Evolutionary conservation across 495 filamentous ascomycete species (phyloP), one percentile per base, ranked within the genome.

Genomic region (Neurospora sublineolata): DNA sequence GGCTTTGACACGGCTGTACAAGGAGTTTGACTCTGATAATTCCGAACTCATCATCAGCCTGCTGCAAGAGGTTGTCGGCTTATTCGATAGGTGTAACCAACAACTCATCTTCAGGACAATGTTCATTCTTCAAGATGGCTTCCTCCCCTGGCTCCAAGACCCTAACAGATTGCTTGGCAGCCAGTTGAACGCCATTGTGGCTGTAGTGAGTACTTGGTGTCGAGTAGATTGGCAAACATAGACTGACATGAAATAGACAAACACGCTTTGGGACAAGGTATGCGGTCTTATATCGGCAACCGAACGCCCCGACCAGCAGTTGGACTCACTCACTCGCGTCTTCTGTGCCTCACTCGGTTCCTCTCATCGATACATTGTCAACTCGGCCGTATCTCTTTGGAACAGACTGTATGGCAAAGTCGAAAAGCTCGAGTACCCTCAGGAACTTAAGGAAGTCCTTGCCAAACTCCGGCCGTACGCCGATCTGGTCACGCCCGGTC

Each of bases 111-210:
- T 79, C 37, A 80, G 76, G 67, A 73, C 80, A 27, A 75, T 91
- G n/a, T 76, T 81, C 10, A 83, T 82, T 44, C 75, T 89, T n/a
- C 90, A 93, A 76, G 78, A 83, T 41, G 89, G 89, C 2, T 74
- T 92, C 39, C 75, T 82, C 4, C 72, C 82, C 7, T 93, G 90
- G 90, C 78, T 93, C 39, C 80, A 83, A 69, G 91, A 93, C 73
- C 60, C 74, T 1, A 81, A 80, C 16, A 76, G 80, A 41, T 72
- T 75, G 68, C 78, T 84, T 38, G 72, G 79, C 69, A 80, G 73
- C 40, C 76, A 80, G 37, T 73, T 78, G 20, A 78, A 73, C 37
- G 64, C 75, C 3, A 69, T 78, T 9, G 72, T 80, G 37, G 74
- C 77, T 71, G 73, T 75, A 64, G 84, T 85, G 79, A 78, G 83